phyloP scores from a whole-genome alignment of 768 basidiomycete genomes.

The Pisolithus tinctorius region DNA sequence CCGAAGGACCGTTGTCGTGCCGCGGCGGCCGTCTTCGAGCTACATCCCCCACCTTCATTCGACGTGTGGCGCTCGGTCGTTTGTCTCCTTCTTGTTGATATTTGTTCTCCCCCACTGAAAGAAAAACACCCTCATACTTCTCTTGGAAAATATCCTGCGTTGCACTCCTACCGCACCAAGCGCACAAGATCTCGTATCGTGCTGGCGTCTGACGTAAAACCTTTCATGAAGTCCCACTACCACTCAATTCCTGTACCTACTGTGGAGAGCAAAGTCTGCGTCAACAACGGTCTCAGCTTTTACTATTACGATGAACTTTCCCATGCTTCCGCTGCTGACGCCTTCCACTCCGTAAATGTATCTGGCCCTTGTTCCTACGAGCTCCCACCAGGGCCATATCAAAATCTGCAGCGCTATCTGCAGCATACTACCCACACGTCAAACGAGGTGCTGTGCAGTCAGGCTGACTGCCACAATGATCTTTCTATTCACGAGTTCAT shows the following conservation, averaged over 20 bases:
- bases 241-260: slow-evolving; percentile 8
- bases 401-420: slow-evolving; percentile 32
- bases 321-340: slow-evolving; percentile 6
- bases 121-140: slow-evolving; percentile 6
- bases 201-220: slow-evolving; percentile 19
- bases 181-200: slow-evolving; percentile 17
- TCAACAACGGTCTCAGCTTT: no score
- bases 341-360: slow-evolving; percentile 23
- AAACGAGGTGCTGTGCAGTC: slow-evolving; percentile 39
- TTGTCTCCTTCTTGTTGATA: slow-evolving; percentile 26
- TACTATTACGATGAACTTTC: no score
- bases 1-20: slow-evolving; percentile 18
- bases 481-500: slow-evolving; percentile 15
- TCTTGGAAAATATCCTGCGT: slow-evolving; percentile 9
- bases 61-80: slow-evolving; percentile 39
- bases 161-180: slow-evolving; percentile 8
- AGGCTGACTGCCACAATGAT: slow-evolving; percentile 33
- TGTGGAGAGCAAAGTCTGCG: background rate
- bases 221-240: slow-evolving; percentile 14
- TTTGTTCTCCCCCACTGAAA: slow-evolving; percentile 15
- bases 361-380: slow-evolving; percentile 23
- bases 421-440: slow-evolving; percentile 30
- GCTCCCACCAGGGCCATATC: slow-evolving; percentile 29
- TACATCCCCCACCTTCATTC: slow-evolving; percentile 33
- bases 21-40: slow-evolving; percentile 32